Base-by-base conservation (phyloP, 192 early-diverging fungal species). In the Mortierella antarctica region DNA sequence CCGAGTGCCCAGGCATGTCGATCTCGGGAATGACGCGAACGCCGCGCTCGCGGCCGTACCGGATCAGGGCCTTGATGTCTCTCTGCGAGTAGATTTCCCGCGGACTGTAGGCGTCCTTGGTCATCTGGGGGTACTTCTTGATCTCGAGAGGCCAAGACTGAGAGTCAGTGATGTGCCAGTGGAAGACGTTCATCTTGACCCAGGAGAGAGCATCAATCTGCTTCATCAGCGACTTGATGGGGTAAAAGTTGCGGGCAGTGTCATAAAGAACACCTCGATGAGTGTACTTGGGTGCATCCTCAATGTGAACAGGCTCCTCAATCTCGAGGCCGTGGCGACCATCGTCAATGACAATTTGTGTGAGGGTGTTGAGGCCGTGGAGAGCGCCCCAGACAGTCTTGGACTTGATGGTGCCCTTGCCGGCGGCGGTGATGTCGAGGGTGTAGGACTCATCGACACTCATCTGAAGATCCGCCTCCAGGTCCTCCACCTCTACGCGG, bases 21-120 rank as follows among this genome's bases (percentile, higher is more conserved):
- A 96, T 89, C 75, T 97, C 96, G 17, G 95, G 91, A 65, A 95
- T 90, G 21, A 97, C 85, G 57, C 96, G 90, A 41, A 97, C 89
- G n/a, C 93, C 94, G 31, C 92, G 89, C 48, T 83, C 86, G 12
- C 82, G 76, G 31, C 88, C 95, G 77, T 95, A 95, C 41, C 83
- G 67, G 71, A 96, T 87, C 17, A 97, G 66, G 3, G 62, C 78
- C 41, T 84, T 45, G 44, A 97, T 86, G 51, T 96, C 95, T 11
- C 58, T 62, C 56, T 91, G 86, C 49, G 88, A 84, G 85, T 97
- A 96, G 41, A 83, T 82, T 83, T 94, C 88, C 41, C 73, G 70
- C 14, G 84, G 45, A 17, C 87, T 86, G 73, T 95, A 95, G 9
- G 93, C 90, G 40, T 89, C 92, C 53, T 89, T 89, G n/a, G 86